phyloP scores from a whole-genome alignment of 495 filamentous ascomycete species.

The Daldinia decipiens region DNA sequence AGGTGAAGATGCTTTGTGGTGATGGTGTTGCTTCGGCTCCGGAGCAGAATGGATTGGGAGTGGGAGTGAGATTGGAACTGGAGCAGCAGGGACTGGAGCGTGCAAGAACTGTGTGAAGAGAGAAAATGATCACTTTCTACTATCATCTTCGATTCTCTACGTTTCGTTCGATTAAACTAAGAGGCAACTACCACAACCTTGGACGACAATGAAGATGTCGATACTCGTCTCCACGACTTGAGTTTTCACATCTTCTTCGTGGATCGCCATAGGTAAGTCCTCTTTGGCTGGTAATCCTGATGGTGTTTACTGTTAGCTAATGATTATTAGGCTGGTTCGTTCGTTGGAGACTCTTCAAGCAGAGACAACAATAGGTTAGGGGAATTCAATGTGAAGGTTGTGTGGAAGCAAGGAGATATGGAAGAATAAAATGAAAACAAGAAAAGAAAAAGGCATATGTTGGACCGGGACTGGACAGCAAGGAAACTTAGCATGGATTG shows the following conservation, averaged over 20 bases:
- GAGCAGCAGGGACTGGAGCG: no score
- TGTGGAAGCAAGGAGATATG: not conserved
- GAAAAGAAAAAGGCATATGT: not conserved
- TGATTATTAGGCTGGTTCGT: not conserved
- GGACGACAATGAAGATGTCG: not conserved
- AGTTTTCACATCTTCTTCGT: not conserved
- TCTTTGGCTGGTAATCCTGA: not conserved
- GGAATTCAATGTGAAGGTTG: not conserved
- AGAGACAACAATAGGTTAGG: not conserved
- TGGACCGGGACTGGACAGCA: not conserved
- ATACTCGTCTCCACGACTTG: not conserved
- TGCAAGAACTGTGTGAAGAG: no score
- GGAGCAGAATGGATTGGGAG: no score
- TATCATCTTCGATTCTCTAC: no score
- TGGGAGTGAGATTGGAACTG: no score
- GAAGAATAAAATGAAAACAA: not conserved
- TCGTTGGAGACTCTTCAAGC: not conserved
- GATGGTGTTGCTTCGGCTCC: no score
- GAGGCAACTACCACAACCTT: not conserved
- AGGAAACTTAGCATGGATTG: not conserved
- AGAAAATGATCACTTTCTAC: no score
- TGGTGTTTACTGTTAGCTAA: not conserved
- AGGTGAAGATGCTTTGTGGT: no score
- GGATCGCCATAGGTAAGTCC: not conserved
- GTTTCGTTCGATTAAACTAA: no score